phyloP scores from a whole-genome alignment of 2,329 filamentous ascomycete genomes.

The Trichoderma breve region DNA sequence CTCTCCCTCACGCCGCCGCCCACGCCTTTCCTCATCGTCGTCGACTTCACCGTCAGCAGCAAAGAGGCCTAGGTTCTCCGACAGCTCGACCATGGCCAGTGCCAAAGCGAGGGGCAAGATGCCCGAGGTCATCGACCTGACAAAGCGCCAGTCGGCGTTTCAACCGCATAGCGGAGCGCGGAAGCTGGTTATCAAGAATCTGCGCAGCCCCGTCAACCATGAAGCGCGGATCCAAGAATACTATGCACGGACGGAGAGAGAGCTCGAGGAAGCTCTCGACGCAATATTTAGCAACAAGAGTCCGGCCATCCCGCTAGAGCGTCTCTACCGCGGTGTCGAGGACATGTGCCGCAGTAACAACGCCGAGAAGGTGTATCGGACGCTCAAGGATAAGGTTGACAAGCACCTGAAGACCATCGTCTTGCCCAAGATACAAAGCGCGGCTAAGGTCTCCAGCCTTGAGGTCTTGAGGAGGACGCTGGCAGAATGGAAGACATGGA shows the following conservation, averaged over 20 bases:
- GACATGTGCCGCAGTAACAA: constrained; percentile 81
- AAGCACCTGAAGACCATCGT: constrained; percentile 64
- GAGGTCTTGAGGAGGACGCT: constrained; percentile 59
- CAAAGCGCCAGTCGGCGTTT: constrained; percentile 47
- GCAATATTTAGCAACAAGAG: constrained; percentile 67
- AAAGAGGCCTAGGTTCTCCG: constrained; percentile 36
- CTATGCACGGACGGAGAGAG: constrained; percentile 70
- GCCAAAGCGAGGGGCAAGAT: constrained; percentile 42
- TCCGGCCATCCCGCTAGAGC: constrained; percentile 74
- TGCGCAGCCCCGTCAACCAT: constrained; percentile 60
- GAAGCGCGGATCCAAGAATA: constrained; percentile 69
- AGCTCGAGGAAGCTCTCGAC: constrained; percentile 70
- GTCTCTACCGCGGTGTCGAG: constrained; percentile 86
- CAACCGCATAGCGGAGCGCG: constrained; percentile 75
- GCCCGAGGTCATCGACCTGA: constrained; percentile 39
- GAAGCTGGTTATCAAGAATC: constrained; percentile 91
- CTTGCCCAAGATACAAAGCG: constrained; percentile 51
- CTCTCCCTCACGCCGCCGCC: constrained; percentile 40
- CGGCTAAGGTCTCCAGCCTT: constrained; percentile 54
- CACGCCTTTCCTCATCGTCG: constrained; percentile 36
- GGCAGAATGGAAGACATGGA: constrained; percentile 73
- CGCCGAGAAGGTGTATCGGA: constrained; percentile 64
- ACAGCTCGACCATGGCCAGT: constrained; percentile 33
- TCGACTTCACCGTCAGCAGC: constrained; percentile 27
- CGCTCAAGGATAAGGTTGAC: constrained; percentile 65